A percentile compares a stretch with the other conserved stretches of the same genome.
These are phyloP conservation scores for Sugiyamaella castrensis DNA, from an alignment of 1,139 yeast species.

Conservation along the genomic window DNA sequence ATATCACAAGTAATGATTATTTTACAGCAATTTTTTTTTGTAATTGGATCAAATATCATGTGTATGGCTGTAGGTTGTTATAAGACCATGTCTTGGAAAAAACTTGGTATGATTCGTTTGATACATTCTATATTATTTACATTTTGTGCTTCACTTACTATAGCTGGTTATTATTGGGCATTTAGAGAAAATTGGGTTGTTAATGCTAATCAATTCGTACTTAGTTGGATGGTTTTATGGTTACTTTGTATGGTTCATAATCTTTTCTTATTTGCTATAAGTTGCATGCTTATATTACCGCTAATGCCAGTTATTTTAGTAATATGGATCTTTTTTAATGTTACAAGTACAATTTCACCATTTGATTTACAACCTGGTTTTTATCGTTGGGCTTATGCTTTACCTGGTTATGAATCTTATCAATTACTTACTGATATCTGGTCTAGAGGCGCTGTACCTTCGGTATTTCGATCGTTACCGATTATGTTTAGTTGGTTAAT, in stretches of 20 bases:
- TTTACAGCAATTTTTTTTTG: conserved; percentile 21
- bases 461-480: conserved; percentile 18
- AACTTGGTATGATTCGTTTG: conserved; percentile 3
- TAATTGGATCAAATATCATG: conserved; percentile 16
- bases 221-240: conserved; percentile 21
- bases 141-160: conserved; percentile 14
- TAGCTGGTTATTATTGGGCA: conserved; percentile 22
- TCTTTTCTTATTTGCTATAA: conserved; percentile 11
- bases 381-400: conserved; percentile 20
- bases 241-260: conserved; percentile 11
- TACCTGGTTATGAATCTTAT: conserved; percentile 47
- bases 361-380: conserved; percentile 20
- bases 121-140: conserved; percentile 7
- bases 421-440: conserved; percentile 56
- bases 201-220: conserved; percentile 23
- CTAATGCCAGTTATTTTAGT: conserved; percentile 17
- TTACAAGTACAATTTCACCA: conserved; percentile 18
- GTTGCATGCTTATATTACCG: conserved; percentile 14
- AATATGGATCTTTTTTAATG: conserved; percentile 18
- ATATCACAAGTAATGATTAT: conserved; percentile 19
- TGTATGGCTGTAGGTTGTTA: conserved; percentile 11
- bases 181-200: conserved; percentile 22
- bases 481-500: conserved; percentile 20
- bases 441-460: conserved; percentile 56
- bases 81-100: conserved; percentile 6